Conservation (phyloP, 2,329 filamentous ascomycete genomes). For the Zymoseptoria brevis region DNA sequence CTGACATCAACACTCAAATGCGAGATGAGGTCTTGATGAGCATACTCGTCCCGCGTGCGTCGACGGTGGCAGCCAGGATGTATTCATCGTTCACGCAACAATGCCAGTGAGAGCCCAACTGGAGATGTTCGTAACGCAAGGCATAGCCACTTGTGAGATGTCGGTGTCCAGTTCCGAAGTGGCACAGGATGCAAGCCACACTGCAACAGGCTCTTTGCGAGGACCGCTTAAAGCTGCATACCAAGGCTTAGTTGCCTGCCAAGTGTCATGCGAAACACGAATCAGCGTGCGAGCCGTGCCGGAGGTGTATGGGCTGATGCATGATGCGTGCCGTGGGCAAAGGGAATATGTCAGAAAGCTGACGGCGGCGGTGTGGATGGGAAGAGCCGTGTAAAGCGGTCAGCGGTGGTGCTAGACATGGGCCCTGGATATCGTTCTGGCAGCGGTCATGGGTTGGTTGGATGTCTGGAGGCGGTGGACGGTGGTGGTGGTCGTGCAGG, state of each 20-base stretch:
- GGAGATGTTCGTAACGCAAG: neutral
- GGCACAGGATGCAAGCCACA: constrained; percentile 3
- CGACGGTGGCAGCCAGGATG: too few relatives aligned
- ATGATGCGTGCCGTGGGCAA: neutral
- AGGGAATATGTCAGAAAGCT: neutral
- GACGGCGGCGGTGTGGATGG: neutral
- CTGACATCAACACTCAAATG: too few relatives aligned
- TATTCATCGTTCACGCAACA: too few relatives aligned
- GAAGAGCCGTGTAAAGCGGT: neutral
- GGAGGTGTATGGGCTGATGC: neutral
- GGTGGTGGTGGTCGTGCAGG: too few relatives aligned
- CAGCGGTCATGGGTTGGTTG: neutral
- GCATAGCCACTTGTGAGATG: neutral
- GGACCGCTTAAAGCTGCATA: neutral
- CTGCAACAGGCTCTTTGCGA: neutral
- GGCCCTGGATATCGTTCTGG: neutral
- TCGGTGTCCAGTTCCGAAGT: neutral
- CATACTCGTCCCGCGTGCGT: too few relatives aligned
- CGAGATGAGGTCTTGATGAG: too few relatives aligned
- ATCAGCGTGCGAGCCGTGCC: neutral
- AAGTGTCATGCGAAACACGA: neutral
- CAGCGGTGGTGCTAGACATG: neutral
- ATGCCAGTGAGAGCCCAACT: too few relatives aligned
- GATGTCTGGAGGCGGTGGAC: neutral
- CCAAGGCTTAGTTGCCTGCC: neutral